These are phyloP conservation scores for Lactifluus piperatus DNA, from an alignment of 768 basidiomycete genomes.

Conservation along the genomic window DNA sequence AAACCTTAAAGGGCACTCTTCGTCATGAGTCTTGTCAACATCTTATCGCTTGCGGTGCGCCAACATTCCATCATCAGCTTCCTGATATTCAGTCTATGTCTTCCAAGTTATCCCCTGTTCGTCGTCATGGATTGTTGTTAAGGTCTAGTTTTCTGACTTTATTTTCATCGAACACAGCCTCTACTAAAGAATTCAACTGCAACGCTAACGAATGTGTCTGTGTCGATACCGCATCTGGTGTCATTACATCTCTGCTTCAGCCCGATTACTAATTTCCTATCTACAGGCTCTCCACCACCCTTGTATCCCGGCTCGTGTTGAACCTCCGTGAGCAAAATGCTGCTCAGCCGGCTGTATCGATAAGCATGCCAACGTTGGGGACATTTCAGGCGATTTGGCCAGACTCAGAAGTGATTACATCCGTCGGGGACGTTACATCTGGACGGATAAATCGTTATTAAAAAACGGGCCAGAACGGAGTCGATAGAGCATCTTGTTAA, in stretches of 20 bases:
- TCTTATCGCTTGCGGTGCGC: constrained; percentile 6
- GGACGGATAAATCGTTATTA: too few relatives aligned
- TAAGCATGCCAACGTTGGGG: too few relatives aligned
- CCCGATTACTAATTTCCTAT: background rate
- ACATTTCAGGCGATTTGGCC: too few relatives aligned
- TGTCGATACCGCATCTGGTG: background rate
- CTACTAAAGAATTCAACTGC: background rate
- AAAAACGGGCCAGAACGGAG: too few relatives aligned
- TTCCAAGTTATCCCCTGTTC: constrained; percentile 5
- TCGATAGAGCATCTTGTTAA: too few relatives aligned
- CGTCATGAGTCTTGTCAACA: constrained; percentile 4
- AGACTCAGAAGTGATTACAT: too few relatives aligned
- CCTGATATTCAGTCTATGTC: background rate
- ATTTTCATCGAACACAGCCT: background rate
- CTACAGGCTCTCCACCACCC: background rate
- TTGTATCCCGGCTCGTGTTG: constrained; percentile 2
- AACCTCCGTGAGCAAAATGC: background rate
- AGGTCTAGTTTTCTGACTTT: background rate
- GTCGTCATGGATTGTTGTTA: background rate
- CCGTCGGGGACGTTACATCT: too few relatives aligned
- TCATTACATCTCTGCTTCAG: too few relatives aligned
- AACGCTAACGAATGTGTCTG: constrained; percentile 10
- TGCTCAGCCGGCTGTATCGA: too few relatives aligned
- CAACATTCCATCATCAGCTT: background rate
- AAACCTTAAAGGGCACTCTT: background rate